Conservation (phyloP, 805 yeast species). For the Scheffersomyces stipitis region DNA sequence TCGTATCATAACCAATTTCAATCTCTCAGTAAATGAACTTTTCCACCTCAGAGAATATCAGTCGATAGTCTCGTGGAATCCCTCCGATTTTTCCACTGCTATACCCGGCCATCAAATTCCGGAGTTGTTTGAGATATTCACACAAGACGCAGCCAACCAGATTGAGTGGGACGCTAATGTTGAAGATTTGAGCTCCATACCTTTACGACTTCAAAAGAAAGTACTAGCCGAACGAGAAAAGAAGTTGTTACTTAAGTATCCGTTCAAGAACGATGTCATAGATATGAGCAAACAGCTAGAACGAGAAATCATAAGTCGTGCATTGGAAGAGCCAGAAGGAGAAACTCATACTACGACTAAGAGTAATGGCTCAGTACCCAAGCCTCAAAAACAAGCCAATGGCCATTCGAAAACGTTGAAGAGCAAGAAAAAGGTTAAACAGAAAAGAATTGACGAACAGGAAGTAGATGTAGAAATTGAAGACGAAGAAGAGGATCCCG, state of each 20-base stretch:
- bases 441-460: constrained; percentile 1
- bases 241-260: constrained; percentile 31
- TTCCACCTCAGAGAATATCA: constrained; percentile 63
- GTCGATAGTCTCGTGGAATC: constrained; percentile 63
- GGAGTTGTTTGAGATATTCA: constrained; percentile 31
- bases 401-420: not conserved
- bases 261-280: constrained; percentile 33
- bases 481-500: constrained; percentile 4
- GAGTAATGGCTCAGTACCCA: not conserved
- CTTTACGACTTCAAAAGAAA: constrained; percentile 41
- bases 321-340: constrained; percentile 2
- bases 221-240: constrained; percentile 33
- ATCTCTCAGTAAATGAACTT: constrained; percentile 54
- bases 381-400: not conserved
- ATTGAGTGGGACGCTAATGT: constrained; percentile 34
- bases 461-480: constrained; percentile 5
- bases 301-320: constrained; percentile 12
- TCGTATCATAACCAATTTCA: constrained; percentile 45
- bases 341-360: too few relatives aligned
- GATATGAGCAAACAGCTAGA: constrained; percentile 22
- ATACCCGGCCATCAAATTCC: constrained; percentile 22
- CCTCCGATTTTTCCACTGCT: constrained; percentile 36
- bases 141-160: constrained; percentile 23
- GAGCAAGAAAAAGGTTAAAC: constrained; percentile 1
- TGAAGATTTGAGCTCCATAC: constrained; percentile 31